phyloP scores from a whole-genome alignment of 768 basidiomycete genomes.

The Cystofilobasidium bisporidii region DNA sequence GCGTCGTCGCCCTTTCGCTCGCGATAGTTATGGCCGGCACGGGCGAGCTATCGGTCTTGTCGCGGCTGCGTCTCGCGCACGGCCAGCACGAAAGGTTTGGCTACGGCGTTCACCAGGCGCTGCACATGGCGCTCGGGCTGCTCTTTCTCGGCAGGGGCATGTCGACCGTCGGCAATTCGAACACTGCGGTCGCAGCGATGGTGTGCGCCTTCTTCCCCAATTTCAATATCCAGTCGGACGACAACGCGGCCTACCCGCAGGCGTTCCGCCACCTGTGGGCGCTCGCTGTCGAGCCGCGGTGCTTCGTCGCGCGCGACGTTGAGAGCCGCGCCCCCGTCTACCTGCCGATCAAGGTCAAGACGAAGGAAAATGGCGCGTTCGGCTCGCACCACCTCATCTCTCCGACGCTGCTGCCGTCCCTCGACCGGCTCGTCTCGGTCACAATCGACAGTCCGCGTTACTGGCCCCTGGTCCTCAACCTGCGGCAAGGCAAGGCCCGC shows the following conservation, averaged over 20 bases:
- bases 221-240: constrained; percentile 64
- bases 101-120: constrained; percentile 71
- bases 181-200: constrained; percentile 83
- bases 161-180: constrained; percentile 81
- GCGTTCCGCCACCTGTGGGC: constrained; percentile 94
- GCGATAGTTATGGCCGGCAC: constrained; percentile 97
- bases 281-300: constrained; percentile 85
- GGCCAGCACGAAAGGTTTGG: constrained; percentile 55
- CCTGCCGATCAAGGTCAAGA: constrained; percentile 77
- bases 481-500: constrained; percentile 50
- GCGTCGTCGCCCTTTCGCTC: constrained; percentile 72
- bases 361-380: constrained; percentile 52
- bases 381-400: constrained; percentile 72
- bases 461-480: constrained; percentile 83
- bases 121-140: constrained; percentile 79
- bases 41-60: constrained; percentile 80
- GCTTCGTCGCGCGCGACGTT: constrained; percentile 82
- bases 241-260: constrained; percentile 84
- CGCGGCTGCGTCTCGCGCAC: constrained; percentile 77
- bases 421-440: constrained; percentile 70
- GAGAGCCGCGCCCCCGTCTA: constrained; percentile 85
- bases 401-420: constrained; percentile 83
- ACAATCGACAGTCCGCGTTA: constrained; percentile 88
- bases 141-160: constrained; percentile 89
- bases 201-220: constrained; percentile 85